Conservation (phyloP, 2,329 filamentous ascomycete genomes). For the Penicillium digitatum region DNA sequence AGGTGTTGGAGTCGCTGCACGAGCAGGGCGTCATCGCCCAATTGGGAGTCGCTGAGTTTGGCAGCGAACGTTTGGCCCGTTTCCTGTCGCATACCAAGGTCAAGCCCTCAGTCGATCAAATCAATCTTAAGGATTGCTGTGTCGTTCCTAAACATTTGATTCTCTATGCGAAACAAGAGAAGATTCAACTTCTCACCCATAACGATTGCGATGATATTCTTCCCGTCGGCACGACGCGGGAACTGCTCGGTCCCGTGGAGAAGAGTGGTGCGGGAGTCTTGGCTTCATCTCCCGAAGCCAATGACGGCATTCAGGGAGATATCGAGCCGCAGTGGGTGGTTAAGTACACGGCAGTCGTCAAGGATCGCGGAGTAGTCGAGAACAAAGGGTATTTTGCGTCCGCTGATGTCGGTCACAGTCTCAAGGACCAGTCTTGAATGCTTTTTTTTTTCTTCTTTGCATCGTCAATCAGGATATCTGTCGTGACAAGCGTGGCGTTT, state of each 20-base stretch:
- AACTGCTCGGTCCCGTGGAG: conserved; percentile 70
- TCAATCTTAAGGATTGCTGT: conserved; percentile 94
- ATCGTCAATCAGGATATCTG: neutral
- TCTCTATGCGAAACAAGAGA: conserved; percentile 73
- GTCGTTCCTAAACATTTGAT: conserved; percentile 86
- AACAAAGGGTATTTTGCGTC: conserved; percentile 97
- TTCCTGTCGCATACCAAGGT: conserved; percentile 70
- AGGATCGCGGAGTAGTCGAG: conserved; percentile 91
- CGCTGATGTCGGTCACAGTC: conserved; percentile 61
- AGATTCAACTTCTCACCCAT: conserved; percentile 86
- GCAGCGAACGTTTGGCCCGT: conserved; percentile 71
- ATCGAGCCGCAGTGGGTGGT: conserved; percentile 89
- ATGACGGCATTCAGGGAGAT: conserved; percentile 65
- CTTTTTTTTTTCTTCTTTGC: neutral
- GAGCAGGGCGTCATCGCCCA: conserved; percentile 65
- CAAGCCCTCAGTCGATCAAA: conserved; percentile 82
- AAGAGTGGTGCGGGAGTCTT: conserved; percentile 75
- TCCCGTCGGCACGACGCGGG: conserved; percentile 75
- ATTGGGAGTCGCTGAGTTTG: conserved; percentile 87
- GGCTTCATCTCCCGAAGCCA: conserved; percentile 53
- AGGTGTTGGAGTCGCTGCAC: conserved; percentile 68
- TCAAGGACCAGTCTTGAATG: conserved; percentile 29
- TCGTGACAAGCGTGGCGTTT: conserved; percentile 25
- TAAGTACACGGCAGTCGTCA: conserved; percentile 94
- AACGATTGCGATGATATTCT: conserved; percentile 91